Evolutionary conservation across 2,329 filamentous ascomycete species (phyloP).

Genomic region (Pyrenophora graminea): DNA sequence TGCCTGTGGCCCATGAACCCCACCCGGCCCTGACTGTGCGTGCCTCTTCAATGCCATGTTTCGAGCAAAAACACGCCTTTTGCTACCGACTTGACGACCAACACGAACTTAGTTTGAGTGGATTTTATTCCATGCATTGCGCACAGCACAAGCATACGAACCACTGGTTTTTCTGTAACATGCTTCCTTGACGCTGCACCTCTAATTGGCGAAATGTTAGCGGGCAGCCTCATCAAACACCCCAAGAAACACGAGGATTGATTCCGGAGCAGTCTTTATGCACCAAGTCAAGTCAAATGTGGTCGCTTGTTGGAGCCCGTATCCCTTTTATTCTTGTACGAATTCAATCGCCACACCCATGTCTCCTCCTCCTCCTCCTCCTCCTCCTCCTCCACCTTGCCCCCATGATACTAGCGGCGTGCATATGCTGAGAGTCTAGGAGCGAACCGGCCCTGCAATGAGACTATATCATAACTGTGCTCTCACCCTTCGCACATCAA

Average conservation of each 20-base stretch:
- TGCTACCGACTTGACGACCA: no score
- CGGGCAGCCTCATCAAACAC: conserved; percentile 10
- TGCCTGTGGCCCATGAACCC: conserved; percentile 1
- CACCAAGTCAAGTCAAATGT: background rate
- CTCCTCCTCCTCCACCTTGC: no score
- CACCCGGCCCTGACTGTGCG: background rate
- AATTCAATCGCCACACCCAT: no score
- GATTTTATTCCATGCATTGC: background rate
- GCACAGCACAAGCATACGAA: conserved; percentile 5
- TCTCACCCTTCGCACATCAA: no score
- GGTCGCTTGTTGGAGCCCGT: background rate
- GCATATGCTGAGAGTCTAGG: no score
- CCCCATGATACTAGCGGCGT: no score
- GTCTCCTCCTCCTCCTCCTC: no score
- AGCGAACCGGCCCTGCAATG: no score
- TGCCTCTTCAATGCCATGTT: conserved; percentile 3
- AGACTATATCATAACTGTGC: no score
- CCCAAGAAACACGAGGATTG: conserved; percentile 16
- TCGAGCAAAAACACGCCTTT: conserved; percentile 8
- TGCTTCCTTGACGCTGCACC: background rate
- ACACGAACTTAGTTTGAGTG: background rate
- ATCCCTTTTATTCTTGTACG: background rate
- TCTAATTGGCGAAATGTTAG: conserved; percentile 5
- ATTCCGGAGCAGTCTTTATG: conserved; percentile 12
- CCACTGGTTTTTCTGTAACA: conserved; percentile 12